Conservation (phyloP, 2,329 filamentous ascomycete genomes). For the Shiraia bambusicola region DNA sequence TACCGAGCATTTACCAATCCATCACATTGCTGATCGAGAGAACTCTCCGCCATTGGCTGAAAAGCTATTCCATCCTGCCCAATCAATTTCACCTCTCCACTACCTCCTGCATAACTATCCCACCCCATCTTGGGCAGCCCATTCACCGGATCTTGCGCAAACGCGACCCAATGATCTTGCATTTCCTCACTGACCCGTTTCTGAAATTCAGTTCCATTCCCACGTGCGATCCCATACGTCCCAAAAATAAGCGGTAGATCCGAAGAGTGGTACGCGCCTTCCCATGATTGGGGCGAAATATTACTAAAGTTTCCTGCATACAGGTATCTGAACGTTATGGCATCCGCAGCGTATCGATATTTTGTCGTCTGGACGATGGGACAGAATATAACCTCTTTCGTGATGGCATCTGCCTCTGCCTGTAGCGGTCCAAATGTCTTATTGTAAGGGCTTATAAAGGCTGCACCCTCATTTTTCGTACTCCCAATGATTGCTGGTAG, state of each 20-base stretch:
- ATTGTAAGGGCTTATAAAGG: conserved; percentile 35
- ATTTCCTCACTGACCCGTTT: conserved; percentile 36
- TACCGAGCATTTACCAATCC: neutral
- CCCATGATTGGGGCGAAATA: conserved; percentile 36
- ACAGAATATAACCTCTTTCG: conserved; percentile 34
- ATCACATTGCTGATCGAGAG: conserved; percentile 23
- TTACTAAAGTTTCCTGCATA: conserved; percentile 43
- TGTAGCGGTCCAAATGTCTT: conserved; percentile 29
- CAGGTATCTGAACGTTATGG: conserved; percentile 41
- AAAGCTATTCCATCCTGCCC: conserved; percentile 17
- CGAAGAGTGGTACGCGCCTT: conserved; percentile 41
- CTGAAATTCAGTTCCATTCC: conserved; percentile 33
- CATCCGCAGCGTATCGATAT: conserved; percentile 23
- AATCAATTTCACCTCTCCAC: conserved; percentile 26
- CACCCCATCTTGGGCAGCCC: conserved; percentile 37
- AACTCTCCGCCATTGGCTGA: conserved; percentile 19
- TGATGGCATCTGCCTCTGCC: conserved; percentile 19
- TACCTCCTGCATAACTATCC: conserved; percentile 29
- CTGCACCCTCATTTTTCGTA: conserved; percentile 37
- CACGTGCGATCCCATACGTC: conserved; percentile 31
- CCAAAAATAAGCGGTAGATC: conserved; percentile 43
- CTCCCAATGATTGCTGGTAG: conserved; percentile 43
- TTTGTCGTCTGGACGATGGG: conserved; percentile 30
- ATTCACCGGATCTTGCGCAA: conserved; percentile 35
- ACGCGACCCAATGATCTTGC: conserved; percentile 43